Percentiles rank a stretch among this genome's conserved stretches.
These are phyloP conservation scores for Neurospora sp. DNA, from an alignment of 2,329 filamentous ascomycete genomes.

Conservation along the genomic window DNA sequence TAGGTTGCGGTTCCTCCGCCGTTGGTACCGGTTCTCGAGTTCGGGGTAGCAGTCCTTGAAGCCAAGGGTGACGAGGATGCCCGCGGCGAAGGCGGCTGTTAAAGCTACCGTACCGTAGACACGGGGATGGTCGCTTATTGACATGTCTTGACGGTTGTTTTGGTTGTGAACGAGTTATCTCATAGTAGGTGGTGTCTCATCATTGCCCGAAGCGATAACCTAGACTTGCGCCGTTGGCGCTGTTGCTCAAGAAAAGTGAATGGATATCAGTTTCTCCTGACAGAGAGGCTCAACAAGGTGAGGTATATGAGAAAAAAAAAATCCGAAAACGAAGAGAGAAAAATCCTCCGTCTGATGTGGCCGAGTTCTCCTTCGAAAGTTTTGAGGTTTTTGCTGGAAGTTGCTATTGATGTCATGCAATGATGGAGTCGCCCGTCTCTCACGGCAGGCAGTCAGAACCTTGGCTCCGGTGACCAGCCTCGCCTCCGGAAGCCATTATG, in stretches of 20 bases:
- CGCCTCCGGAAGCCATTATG: neutral
- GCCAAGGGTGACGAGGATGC: slow-evolving; percentile 63
- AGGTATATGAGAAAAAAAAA: neutral
- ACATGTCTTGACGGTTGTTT: slow-evolving; percentile 32
- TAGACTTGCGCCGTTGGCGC: neutral
- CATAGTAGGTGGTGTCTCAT: slow-evolving; percentile 3
- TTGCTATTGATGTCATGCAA: neutral
- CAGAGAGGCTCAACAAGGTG: neutral
- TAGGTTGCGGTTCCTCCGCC: slow-evolving; percentile 22
- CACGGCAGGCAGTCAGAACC: neutral
- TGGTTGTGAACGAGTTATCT: slow-evolving; percentile 4
- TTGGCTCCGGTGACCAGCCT: neutral
- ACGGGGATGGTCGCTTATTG: slow-evolving; percentile 49
- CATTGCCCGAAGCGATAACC: neutral
- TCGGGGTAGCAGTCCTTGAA: slow-evolving; percentile 75
- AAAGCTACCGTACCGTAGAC: slow-evolving; percentile 57
- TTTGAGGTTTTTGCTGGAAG: neutral
- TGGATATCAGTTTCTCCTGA: neutral
- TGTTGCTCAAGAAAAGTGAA: neutral
- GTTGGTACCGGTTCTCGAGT: slow-evolving; percentile 54
- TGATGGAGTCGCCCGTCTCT: neutral
- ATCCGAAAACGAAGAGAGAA: neutral
- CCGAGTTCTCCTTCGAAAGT: neutral
- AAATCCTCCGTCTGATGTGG: neutral
- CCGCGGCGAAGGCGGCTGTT: slow-evolving; percentile 64